Evolutionary conservation across 208 protist genomes (phyloP).

Genomic region (Trypanosoma mega): DNA sequence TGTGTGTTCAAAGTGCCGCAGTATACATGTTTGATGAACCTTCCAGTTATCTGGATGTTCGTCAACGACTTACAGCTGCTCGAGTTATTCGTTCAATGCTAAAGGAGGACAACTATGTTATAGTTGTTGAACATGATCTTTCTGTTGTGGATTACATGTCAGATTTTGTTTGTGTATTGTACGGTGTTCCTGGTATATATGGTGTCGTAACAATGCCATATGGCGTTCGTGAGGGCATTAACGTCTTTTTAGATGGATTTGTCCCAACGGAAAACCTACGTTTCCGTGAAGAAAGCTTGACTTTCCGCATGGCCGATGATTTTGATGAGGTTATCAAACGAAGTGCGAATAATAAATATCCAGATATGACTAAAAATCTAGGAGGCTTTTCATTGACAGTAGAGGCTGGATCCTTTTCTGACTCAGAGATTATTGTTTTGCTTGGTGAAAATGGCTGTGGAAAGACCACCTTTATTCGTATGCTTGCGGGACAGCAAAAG

Average conservation of each 20-base stretch:
- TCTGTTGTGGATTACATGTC: constrained; percentile 99
- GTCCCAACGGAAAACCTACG: constrained; percentile 99
- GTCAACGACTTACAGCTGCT: constrained; percentile 98
- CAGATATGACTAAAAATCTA: constrained; percentile 96
- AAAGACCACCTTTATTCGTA: constrained; percentile 99
- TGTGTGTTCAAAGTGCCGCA: constrained; percentile 87
- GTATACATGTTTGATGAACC: constrained; percentile 99
- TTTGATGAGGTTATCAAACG: constrained; percentile 84
- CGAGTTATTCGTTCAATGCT: constrained; percentile 96
- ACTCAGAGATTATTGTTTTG: constrained; percentile 99
- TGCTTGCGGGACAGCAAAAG: constrained; percentile 96
- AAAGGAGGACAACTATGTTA: constrained; percentile 94
- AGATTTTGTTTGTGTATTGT: constrained; percentile 99
- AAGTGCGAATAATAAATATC: constrained; percentile 91
- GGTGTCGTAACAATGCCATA: constrained; percentile 99
- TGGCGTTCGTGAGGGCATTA: constrained; percentile 99
- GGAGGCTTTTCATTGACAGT: constrained; percentile 95
- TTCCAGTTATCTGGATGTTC: constrained; percentile 99
- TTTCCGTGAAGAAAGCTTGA: constrained; percentile 98
- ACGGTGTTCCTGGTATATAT: constrained; percentile 99
- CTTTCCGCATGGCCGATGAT: constrained; percentile 93
- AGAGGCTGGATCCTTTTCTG: constrained; percentile 94
- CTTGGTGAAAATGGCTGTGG: constrained; percentile 99
- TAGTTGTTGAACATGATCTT: constrained; percentile 99
- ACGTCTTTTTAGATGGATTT: constrained; percentile 99